Percentiles rank a stretch among this genome's conserved stretches.
phyloP scores from a whole-genome alignment of 352 stramenopile genomes.

The Pythium folliculosum region DNA sequence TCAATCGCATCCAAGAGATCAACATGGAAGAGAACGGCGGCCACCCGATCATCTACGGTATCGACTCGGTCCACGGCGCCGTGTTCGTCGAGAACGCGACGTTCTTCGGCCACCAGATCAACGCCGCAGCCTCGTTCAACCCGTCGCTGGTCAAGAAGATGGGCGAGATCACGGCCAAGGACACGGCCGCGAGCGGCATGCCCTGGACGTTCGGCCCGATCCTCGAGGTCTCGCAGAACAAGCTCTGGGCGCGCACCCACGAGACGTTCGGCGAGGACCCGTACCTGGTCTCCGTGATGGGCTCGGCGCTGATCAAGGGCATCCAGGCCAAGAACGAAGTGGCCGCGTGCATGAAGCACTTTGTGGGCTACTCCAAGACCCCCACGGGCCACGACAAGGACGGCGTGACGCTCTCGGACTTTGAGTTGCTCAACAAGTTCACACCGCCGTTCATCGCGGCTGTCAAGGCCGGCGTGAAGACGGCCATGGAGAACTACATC shows the following conservation, averaged over 20 bases:
- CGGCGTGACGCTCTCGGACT: conserved; percentile 71
- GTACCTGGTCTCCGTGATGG: conserved; percentile 56
- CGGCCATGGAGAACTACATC: conserved; percentile 94
- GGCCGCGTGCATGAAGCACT: conserved; percentile 85
- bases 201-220: conserved; percentile 81
- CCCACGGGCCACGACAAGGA: conserved; percentile 81
- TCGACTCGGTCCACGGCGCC: conserved; percentile 76
- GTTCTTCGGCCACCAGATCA: conserved; percentile 77
- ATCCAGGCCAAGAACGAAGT: conserved; percentile 33
- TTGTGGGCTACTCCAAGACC: conserved; percentile 88
- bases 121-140: conserved; percentile 80
- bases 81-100: conserved; percentile 66
- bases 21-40: conserved; percentile 40
- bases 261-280: conserved; percentile 89
- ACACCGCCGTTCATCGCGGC: conserved; percentile 80
- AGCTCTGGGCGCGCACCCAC: conserved; percentile 67
- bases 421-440: conserved; percentile 86
- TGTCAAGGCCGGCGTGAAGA: conserved; percentile 77
- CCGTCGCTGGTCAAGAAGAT: conserved; percentile 42
- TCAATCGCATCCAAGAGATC: conserved; percentile 58
- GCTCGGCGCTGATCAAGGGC: conserved; percentile 41
- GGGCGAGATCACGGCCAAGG: conserved; percentile 51
- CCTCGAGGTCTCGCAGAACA: conserved; percentile 61
- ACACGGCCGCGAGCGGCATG: conserved; percentile 69
- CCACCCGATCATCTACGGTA: conserved; percentile 61